Evolutionary conservation across 306 rosid species (phyloP), one percentile per base, ranked within the genome.

Genomic region (Calophaca sinica): DNA sequence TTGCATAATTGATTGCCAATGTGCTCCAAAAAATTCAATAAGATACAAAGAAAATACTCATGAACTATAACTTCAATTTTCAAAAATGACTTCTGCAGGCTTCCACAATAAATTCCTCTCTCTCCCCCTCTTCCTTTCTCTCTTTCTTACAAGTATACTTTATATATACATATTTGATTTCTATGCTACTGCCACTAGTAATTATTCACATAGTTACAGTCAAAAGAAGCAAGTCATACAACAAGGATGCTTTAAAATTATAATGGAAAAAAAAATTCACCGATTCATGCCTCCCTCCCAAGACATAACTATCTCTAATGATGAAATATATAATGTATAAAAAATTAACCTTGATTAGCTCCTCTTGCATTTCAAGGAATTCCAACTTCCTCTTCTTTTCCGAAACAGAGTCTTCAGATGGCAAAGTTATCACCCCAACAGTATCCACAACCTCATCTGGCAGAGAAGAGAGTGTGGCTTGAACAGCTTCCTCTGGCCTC

Each of bases 361-460:
- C 96, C 85, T 92, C 26, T 20, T 20, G 26, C 26, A 20, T 20
- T 20, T 20, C 26, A 20, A 20, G 26, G 26, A 0, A 20, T 20
- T 20, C 26, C 26, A 20, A 20, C 26, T 20, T 20, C 26, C 26
- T 20, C 26, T 20, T 20, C 26, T 20, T 20, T 20, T 20, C 26
- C 26, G 26, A 20, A 20, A 20, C 26, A 20, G 26, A 20, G 1
- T 20, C 26, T 20, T 20, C 26, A 20, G 26, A 20, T 20, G 26
- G 26, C 26, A 20, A 20, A 20, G 26, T 20, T 7, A 94, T 90
- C 61, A 83, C 91, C 46, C 90, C 87, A 52, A 90, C 89, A 33
- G 96, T 93, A 79, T 84, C 98, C 71, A 90, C 93, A 78, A 93
- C 96, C 88, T 93, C 92, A 70, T 93, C 96, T 2, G 96, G 98